Evolutionary conservation across 495 filamentous ascomycete genomes (phyloP).

Genomic region (Tetracladium setigerum): DNA sequence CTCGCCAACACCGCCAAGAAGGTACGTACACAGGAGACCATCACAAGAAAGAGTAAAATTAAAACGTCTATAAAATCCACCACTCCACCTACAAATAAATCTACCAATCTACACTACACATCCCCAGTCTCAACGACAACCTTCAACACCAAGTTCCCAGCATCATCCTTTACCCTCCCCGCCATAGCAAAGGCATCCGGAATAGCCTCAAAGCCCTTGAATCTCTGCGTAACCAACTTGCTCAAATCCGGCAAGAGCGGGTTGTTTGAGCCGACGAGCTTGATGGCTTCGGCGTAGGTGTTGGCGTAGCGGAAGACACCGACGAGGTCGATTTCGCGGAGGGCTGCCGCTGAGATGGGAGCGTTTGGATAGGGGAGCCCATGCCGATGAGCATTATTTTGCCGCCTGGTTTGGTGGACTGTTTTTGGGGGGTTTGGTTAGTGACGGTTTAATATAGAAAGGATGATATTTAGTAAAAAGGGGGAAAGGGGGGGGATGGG

Average conservation of each 20-base stretch:
- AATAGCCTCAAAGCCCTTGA: slow-evolving; percentile 35
- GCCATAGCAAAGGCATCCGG: slow-evolving; percentile 43
- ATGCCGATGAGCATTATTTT: slow-evolving; percentile 88
- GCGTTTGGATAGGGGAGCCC: slow-evolving; percentile 80
- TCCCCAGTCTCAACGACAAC: slow-evolving; percentile 38
- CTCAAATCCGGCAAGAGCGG: slow-evolving; percentile 44
- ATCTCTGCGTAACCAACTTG: slow-evolving; percentile 69
- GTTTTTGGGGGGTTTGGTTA: background rate
- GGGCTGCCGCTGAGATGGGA: slow-evolving; percentile 75
- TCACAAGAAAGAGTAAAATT: no score
- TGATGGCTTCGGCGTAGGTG: slow-evolving; percentile 71
- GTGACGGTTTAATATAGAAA: background rate
- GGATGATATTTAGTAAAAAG: background rate
- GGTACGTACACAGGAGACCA: no score
- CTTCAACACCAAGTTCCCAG: slow-evolving; percentile 45
- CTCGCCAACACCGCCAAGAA: no score
- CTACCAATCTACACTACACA: background rate
- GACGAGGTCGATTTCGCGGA: slow-evolving; percentile 87
- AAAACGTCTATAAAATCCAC: no score
- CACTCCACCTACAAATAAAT: no score
- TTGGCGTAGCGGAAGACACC: slow-evolving; percentile 90
- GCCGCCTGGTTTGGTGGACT: slow-evolving; percentile 68
- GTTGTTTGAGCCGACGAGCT: slow-evolving; percentile 53
- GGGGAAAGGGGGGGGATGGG: background rate
- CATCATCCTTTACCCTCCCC: slow-evolving; percentile 42